phyloP scores from a whole-genome alignment of 495 filamentous ascomycete genomes.

The Neurospora sp. region DNA sequence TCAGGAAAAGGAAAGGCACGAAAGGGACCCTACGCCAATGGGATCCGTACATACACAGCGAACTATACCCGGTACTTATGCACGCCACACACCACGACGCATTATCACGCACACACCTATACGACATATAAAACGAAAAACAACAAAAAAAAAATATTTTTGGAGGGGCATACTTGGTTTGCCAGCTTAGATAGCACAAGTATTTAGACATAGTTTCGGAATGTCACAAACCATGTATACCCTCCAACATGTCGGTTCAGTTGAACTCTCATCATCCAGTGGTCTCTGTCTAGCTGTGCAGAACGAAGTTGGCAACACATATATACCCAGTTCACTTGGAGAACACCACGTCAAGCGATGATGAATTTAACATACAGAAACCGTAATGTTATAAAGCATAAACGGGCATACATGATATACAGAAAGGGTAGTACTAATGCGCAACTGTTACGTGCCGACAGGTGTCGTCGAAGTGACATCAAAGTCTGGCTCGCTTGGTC shows the following conservation, averaged over 20 bases:
- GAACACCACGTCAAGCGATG: not conserved
- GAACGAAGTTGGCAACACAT: not conserved
- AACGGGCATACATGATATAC: not conserved
- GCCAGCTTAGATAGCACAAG: conserved; percentile 5
- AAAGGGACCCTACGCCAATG: not conserved
- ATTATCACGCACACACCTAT: not conserved
- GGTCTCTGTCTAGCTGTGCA: not conserved
- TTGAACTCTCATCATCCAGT: not conserved
- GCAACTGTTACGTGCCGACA: not conserved
- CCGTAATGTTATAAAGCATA: not conserved
- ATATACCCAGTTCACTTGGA: not conserved
- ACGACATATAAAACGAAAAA: conserved; percentile 1
- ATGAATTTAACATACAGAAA: not conserved
- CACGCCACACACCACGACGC: not conserved
- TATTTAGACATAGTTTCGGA: conserved; percentile 14
- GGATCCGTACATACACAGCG: not conserved
- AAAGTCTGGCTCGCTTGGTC: not conserved
- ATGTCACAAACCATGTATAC: conserved; percentile 12
- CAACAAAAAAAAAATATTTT: conserved; percentile 10
- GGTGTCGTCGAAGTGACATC: not conserved
- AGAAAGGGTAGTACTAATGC: not conserved
- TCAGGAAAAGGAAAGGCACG: not conserved
- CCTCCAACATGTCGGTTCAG: not conserved
- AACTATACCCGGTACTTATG: not conserved
- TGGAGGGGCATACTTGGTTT: conserved; percentile 12